Evolutionary conservation across 2,329 filamentous ascomycete genomes (phyloP).

Genomic region (Fusarium lyarnte): DNA sequence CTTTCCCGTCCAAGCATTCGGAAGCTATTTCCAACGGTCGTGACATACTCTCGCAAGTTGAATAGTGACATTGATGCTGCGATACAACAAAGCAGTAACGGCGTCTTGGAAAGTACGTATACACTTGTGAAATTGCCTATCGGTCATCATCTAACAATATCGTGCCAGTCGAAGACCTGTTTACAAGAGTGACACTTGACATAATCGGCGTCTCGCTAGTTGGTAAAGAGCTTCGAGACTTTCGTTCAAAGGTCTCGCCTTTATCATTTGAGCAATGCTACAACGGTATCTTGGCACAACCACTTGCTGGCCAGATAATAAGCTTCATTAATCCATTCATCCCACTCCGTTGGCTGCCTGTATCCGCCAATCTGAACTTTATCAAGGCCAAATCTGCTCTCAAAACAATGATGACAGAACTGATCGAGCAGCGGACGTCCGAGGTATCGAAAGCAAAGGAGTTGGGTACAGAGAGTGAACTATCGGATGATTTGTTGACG

Average conservation of each 20-base stretch:
- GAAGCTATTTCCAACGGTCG: neutral
- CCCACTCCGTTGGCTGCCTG: conserved; percentile 10
- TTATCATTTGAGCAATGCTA: conserved; percentile 24
- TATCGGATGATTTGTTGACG: conserved; percentile 23
- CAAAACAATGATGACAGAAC: conserved; percentile 15
- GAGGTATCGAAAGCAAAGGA: neutral
- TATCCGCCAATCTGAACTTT: conserved; percentile 15
- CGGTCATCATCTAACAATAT: neutral
- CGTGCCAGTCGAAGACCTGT: neutral
- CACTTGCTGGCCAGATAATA: conserved; percentile 10
- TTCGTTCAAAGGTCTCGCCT: neutral
- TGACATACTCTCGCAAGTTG: neutral
- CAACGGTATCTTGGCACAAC: conserved; percentile 3
- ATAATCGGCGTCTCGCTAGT: conserved; percentile 11
- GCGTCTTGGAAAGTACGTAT: neutral
- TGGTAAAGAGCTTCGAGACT: conserved; percentile 2
- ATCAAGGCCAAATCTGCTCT: conserved; percentile 9
- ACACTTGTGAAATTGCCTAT: fast-evolving
- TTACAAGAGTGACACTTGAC: conserved; percentile 16
- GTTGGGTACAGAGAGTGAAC: neutral
- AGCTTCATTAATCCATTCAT: conserved; percentile 24
- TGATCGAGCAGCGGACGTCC: conserved; percentile 9
- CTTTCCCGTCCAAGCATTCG: conserved; percentile 10
- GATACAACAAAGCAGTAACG: neutral
- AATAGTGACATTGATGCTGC: neutral